These are phyloP conservation scores for Neurospora discreta DNA, from an alignment of 495 filamentous ascomycete species.

Conservation along the genomic window DNA sequence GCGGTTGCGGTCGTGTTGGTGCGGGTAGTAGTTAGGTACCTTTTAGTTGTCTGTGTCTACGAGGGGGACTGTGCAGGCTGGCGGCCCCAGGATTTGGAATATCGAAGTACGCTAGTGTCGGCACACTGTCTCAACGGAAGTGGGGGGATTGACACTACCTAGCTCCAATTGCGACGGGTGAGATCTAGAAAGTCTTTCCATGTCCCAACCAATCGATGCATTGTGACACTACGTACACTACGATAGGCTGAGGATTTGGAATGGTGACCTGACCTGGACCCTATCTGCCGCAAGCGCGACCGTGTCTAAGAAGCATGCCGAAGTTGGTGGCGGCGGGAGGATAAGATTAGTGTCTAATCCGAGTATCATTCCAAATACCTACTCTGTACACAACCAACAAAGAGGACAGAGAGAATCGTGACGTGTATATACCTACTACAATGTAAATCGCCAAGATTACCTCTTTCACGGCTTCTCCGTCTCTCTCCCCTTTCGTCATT, in stretches of 20 bases:
- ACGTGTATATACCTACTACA: neutral
- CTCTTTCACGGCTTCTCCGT: neutral
- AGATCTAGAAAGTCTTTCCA: neutral
- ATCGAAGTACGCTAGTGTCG: neutral
- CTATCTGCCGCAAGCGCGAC: neutral
- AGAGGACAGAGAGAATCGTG: neutral
- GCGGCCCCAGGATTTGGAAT: neutral
- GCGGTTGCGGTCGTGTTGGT: constrained; percentile 2
- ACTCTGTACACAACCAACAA: neutral
- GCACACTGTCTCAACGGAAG: neutral
- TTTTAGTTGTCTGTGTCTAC: neutral
- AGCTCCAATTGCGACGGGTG: neutral
- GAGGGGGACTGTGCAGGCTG: neutral
- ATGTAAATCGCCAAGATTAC: neutral
- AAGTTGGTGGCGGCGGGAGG: neutral
- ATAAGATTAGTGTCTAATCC: neutral
- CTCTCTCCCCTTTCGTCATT: neutral
- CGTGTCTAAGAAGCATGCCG: neutral
- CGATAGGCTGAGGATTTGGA: no score
- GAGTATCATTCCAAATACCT: neutral
- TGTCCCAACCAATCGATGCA: neutral
- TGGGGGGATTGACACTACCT: neutral
- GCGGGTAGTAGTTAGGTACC: constrained; percentile 3
- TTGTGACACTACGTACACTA: neutral
- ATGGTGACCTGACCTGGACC: neutral